Evolutionary conservation across 768 basidiomycete species (phyloP), one percentile per base, ranked within the genome.

Genomic region (Lactifluus echinatus): DNA sequence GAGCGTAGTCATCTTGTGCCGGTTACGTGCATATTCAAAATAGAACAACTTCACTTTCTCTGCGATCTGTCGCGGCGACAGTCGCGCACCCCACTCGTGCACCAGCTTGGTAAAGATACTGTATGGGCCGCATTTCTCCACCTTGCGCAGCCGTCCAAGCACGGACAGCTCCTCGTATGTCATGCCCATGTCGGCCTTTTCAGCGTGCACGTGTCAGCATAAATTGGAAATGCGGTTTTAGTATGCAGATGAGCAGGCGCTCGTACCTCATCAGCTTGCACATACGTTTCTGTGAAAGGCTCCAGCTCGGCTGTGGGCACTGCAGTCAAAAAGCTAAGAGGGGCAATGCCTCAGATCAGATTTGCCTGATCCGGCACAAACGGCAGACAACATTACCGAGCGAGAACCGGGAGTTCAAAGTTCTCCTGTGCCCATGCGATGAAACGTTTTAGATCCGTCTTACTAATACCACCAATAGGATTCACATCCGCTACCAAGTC

Each of bases 1-100:
- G 60, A 96, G 68, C 0, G 92, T 95, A 24, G 93, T 95, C 93
- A 99, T 98, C 81, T 99, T 99, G 74, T 98, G 96, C 45, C 94
- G 75, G 69, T 99, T 99, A 52, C 94, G 78, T 0, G 96, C 96
- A 64, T 99, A 84, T 69, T 96, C 93, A 64, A 93, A 95, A 76
- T 91, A 98, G 76, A 99, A 99, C 37, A 84, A 72, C 69, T 99
- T 98, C 66, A 99, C 96, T 75, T 97, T 98, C 64, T 90, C 87
- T 15, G 94, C 96, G 56, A 98, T 93, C 93, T 93, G 60, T 1
- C 11, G 59, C 5, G 95, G 96, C 14, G 91, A 93, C 58, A 97
- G 70, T 64, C 80, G 77, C 4, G 80, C 78, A 0, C 93, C 93
- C 96, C 96, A 98, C 69, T 96, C 89, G 63, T 92, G 87, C 1